Evolutionary conservation across 257 asterid genomes (phyloP).

Genomic region (Forsythia viridissima): DNA sequence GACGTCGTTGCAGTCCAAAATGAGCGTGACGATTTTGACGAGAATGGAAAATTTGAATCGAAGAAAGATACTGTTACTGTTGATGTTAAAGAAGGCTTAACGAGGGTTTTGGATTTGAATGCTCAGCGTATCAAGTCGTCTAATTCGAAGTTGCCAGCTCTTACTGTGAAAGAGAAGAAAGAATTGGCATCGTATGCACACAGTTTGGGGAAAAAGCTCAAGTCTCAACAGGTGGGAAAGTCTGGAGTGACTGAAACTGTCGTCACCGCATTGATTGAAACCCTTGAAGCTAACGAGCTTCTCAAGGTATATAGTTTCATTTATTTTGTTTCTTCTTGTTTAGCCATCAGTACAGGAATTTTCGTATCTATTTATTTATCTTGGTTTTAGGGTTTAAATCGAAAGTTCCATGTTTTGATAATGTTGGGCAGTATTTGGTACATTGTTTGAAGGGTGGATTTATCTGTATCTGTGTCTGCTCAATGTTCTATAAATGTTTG

Average conservation of each 20-base stretch:
- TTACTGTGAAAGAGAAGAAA: slow-evolving; percentile 79
- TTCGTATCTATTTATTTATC: too few relatives aligned
- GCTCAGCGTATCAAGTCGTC: slow-evolving; percentile 15
- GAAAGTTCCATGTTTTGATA: background rate
- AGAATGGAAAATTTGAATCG: slow-evolving; percentile 16
- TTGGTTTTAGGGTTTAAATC: too few relatives aligned
- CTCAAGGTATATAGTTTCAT: slow-evolving; percentile 56
- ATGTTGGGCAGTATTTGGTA: too few relatives aligned
- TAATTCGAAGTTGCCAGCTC: slow-evolving; percentile 41
- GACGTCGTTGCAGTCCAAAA: slow-evolving; percentile 29
- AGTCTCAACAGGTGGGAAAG: slow-evolving; percentile 89
- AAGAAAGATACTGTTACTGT: slow-evolving; percentile 24
- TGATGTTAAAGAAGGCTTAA: slow-evolving; percentile 25
- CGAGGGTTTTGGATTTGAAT: slow-evolving; percentile 22
- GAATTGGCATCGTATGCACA: slow-evolving; percentile 84
- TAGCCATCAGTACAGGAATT: too few relatives aligned
- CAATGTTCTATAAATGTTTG: background rate
- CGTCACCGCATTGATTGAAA: slow-evolving; percentile 67
- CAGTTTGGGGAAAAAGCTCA: slow-evolving; percentile 81
- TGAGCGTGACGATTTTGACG: background rate
- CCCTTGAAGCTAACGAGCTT: slow-evolving; percentile 92
- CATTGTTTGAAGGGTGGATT: background rate
- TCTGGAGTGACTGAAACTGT: slow-evolving; percentile 85
- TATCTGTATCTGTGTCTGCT: background rate
- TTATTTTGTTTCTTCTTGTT: background rate